Base-by-base conservation (phyloP, 2,329 filamentous ascomycete genomes). In the Xylariales sp. region DNA sequence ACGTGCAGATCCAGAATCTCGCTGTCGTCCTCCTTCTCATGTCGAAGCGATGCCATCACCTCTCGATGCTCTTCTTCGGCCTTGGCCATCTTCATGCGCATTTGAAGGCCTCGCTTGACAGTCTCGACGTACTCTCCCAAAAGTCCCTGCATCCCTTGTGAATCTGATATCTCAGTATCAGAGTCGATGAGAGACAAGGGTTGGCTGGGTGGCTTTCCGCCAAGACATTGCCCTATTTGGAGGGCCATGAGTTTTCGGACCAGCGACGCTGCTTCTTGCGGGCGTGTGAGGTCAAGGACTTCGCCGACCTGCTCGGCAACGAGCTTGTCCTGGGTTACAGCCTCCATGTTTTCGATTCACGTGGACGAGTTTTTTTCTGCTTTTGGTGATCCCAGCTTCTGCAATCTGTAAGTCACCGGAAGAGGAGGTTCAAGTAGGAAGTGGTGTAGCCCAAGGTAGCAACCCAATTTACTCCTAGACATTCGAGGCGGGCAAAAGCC, bases 121-220 rank as follows among this genome's bases (percentile, higher is more conserved):
- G 74, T 76, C 34, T 73, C 69, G 21, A 81, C 53, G 47, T 80
- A 84, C 24, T 76, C 70, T 49, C 64, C 68, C 37, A 78, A 72
- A 12, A 73, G 53, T 1, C 74, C 77, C 24, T 64, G 66, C 0
- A 70, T 52, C 16, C 67, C 63, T 3, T 63, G 48, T 15, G 63
- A 55, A 11, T 60, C 36, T 14, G 58, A 57, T 40, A 69, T 51
- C 43, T 61, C 51, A 36, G 56, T 55, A 25, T 64, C 54, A 19
- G 61, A 45, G 32, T 71, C 67, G 27, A 70, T 54, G 9, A 83
- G 66, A 12, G 75, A 70, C 16, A 80, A 56, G 9, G 72, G 71
- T 16, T 62, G 64, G 31, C 58, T 59, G 36, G 68, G 55, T 20
- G 66, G 58, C n/a, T 62, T 66, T 45, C 66, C 60, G 12, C 68